Evolutionary conservation across 2,329 filamentous ascomycete genomes (phyloP).

Genomic region (Diaporthe velutina): DNA sequence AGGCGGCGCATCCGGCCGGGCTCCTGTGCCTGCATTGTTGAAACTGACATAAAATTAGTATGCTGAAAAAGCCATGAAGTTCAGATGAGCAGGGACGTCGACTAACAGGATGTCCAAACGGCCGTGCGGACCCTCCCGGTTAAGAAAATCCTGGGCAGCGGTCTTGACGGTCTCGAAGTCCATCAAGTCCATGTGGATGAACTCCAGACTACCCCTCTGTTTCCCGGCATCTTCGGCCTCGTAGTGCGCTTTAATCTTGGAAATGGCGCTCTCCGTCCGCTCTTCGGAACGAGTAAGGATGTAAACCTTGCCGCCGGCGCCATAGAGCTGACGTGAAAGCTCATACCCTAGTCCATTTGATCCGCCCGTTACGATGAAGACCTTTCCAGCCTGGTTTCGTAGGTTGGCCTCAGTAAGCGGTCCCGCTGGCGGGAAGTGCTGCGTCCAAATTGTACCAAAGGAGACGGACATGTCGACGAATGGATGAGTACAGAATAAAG

Average conservation of each 20-base stretch:
- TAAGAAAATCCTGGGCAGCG: slow-evolving; percentile 38
- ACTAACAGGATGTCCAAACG: slow-evolving; percentile 42
- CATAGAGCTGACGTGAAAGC: slow-evolving; percentile 62
- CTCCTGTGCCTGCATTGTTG: slow-evolving; percentile 45
- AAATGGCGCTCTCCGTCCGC: slow-evolving; percentile 41
- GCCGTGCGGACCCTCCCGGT: slow-evolving; percentile 32
- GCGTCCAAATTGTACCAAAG: slow-evolving; percentile 39
- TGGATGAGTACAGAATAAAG: neutral
- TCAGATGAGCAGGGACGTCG: no score
- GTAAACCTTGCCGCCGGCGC: slow-evolving; percentile 63
- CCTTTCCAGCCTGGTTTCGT: slow-evolving; percentile 41
- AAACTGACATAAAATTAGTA: slow-evolving; percentile 28
- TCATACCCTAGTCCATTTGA: slow-evolving; percentile 57
- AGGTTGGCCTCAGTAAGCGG: slow-evolving; percentile 41
- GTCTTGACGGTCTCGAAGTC: slow-evolving; percentile 41
- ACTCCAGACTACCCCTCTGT: slow-evolving; percentile 38
- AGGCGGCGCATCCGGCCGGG: slow-evolving; percentile 39
- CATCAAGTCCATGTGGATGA: slow-evolving; percentile 42
- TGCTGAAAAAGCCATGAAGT: neutral
- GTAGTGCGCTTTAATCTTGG: slow-evolving; percentile 40
- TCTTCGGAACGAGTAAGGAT: slow-evolving; percentile 56
- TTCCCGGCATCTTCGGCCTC: neutral
- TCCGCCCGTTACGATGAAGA: slow-evolving; percentile 59
- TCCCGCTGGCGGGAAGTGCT: slow-evolving; percentile 42
- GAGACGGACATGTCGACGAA: slow-evolving; percentile 32